Conservation (phyloP, 2,329 filamentous ascomycete species). For the Diaporthe velutina region DNA sequence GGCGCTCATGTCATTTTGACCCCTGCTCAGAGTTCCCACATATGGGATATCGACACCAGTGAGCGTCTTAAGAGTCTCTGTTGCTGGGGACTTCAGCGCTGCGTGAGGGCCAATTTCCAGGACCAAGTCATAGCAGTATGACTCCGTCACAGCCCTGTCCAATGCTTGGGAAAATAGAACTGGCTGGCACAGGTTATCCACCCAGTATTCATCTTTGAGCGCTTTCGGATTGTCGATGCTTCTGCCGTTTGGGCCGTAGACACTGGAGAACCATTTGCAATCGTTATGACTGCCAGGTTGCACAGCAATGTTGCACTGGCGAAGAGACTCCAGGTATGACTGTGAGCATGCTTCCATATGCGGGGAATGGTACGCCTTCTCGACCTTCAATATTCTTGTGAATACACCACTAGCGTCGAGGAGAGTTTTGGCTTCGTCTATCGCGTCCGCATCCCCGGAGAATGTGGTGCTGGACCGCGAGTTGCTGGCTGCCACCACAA, state of each 20-base stretch:
- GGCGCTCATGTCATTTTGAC: background rate
- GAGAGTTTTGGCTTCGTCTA: slow-evolving; percentile 47
- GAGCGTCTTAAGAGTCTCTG: slow-evolving; percentile 46
- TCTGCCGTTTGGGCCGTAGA: too few relatives aligned
- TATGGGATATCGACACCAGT: slow-evolving; percentile 4
- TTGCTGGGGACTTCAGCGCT: slow-evolving; percentile 52
- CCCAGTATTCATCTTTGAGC: slow-evolving; percentile 39
- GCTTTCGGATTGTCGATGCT: background rate
- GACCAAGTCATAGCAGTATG: slow-evolving; percentile 36
- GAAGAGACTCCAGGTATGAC: slow-evolving; percentile 48
- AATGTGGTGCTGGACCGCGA: slow-evolving; percentile 44
- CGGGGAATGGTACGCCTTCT: slow-evolving; percentile 58
- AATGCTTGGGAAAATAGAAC: slow-evolving; percentile 43
- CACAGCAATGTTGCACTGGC: slow-evolving; percentile 42
- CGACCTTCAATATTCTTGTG: slow-evolving; percentile 52
- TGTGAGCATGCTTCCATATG: slow-evolving; percentile 53
- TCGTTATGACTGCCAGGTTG: too few relatives aligned
- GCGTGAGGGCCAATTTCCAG: slow-evolving; percentile 52
- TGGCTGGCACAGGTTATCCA: slow-evolving; percentile 40
- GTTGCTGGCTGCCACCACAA: slow-evolving; percentile 45
- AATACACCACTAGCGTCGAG: slow-evolving; percentile 50
- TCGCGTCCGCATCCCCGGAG: slow-evolving; percentile 44
- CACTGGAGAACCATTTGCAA: slow-evolving; percentile 45
- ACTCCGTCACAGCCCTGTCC: too few relatives aligned
- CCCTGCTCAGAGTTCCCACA: background rate